Base-by-base conservation (phyloP, 1,139 yeast genomes). In the Suhomyces wounanorum region DNA sequence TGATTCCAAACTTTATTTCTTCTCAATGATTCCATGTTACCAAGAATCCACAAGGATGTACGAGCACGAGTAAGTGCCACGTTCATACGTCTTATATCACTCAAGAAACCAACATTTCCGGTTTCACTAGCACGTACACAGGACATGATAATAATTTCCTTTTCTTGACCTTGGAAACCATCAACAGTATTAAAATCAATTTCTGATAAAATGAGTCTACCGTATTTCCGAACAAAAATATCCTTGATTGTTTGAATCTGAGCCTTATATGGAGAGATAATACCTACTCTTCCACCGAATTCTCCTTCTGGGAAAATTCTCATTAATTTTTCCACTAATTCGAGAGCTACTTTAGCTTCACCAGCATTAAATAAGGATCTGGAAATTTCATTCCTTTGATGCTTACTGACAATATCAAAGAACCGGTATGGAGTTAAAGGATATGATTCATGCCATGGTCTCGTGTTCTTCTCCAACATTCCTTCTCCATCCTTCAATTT, bases 151-250 rank as follows among this genome's bases (percentile, higher is more conserved):
- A 94, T 89, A 48, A 95, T 84, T 58, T 94, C 98, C 66, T 92
- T 94, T 65, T 94, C 99, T 67, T 94, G 98, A 59, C 99, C 99
- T 73, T 94, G 99, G 65, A 91, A 94, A 1, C 99, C 99, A 75
- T 94, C 99, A 51, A 94, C 94, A 0, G 99, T 91, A 62, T 92
- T 91, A 71, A 95, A 91, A 64, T 89, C 96, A 47, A 95, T 83
- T 53, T 82, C 86, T 33, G 81, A 77, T 25, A 81, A 68, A 42
- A 92, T 87, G 2, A 73, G 62, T 2, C 72, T 73, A 10, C 98
- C 98, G 61, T 81, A 87, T 52, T 73, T 73, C 21, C 73, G 70
- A 10, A 73, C 65, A 59, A 94, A 94, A 1, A 77, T 70, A 26
- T 77, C 75, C 57, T 81, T 82, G 51, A 94, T 66, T 2, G 78